Conservation (phyloP, 1,139 yeast genomes). For the Meyerozyma smithsonii region DNA sequence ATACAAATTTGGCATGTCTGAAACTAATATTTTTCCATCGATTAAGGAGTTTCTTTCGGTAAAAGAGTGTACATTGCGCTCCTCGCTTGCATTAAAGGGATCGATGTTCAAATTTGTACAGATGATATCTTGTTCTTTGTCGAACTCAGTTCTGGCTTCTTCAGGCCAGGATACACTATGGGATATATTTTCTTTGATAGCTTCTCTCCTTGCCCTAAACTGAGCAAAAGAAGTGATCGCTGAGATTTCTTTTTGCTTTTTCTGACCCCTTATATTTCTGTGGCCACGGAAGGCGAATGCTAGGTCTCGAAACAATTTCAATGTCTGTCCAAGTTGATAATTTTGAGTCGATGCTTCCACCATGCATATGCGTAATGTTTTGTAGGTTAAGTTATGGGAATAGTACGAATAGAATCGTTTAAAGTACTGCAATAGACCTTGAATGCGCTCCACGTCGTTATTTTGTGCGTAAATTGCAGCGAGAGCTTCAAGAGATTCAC, state of each 20-base stretch:
- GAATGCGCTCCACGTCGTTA: slow-evolving; percentile 22
- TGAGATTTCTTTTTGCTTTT: slow-evolving; percentile 7
- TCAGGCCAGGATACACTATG: slow-evolving; percentile 8
- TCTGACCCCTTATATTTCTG: slow-evolving; percentile 8
- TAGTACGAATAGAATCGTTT: slow-evolving; percentile 35
- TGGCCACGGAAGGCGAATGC: slow-evolving; percentile 17
- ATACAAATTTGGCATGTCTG: slow-evolving; percentile 31
- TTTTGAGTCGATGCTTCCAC: slow-evolving; percentile 30
- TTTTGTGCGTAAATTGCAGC: slow-evolving; percentile 26
- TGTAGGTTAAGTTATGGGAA: slow-evolving; percentile 25
- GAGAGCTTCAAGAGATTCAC: slow-evolving; percentile 20
- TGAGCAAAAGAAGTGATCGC: slow-evolving; percentile 16
- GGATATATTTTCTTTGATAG: slow-evolving; percentile 16
- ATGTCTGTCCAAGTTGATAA: slow-evolving; percentile 21
- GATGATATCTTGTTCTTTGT: slow-evolving; percentile 18
- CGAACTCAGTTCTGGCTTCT: slow-evolving; percentile 13
- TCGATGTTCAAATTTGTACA: slow-evolving; percentile 9
- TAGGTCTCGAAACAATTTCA: slow-evolving; percentile 23
- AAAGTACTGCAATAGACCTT: slow-evolving; percentile 32
- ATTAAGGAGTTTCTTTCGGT: slow-evolving; percentile 21
- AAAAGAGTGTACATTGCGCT: slow-evolving; percentile 24
- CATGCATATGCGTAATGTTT: slow-evolving; percentile 20
- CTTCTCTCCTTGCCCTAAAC: slow-evolving; percentile 22
- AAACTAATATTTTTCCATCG: slow-evolving; percentile 20
- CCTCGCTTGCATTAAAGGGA: slow-evolving; percentile 24